These are phyloP conservation scores for Ophiocordyceps camponoti-rufipedis DNA, from an alignment of 2,329 filamentous ascomycete species.

Conservation along the genomic window DNA sequence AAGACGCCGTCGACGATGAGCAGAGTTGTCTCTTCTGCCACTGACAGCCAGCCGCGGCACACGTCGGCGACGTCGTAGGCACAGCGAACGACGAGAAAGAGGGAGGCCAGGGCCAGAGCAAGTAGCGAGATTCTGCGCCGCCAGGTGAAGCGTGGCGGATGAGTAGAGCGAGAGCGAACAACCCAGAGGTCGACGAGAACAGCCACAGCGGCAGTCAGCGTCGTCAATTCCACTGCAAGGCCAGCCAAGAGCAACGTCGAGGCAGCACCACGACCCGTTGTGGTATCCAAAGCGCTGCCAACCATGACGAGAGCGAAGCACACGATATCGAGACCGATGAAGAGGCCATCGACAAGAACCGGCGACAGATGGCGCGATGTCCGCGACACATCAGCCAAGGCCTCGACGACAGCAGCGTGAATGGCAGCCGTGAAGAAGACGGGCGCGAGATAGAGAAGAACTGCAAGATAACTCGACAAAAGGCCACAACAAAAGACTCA, in stretches of 20 bases:
- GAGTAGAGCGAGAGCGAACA: too few species aligned
- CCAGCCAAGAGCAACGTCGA: too few species aligned
- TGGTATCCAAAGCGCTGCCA: too few species aligned
- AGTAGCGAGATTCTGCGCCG: too few species aligned
- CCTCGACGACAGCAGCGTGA: slow-evolving; percentile 39
- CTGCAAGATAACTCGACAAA: slow-evolving; percentile 10
- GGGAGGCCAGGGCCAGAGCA: slow-evolving; percentile 17
- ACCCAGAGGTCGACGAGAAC: too few species aligned
- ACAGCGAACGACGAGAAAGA: slow-evolving; percentile 43
- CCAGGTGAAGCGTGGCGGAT: too few species aligned
- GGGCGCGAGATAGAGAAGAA: slow-evolving; percentile 33
- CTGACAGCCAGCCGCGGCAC: slow-evolving; percentile 39
- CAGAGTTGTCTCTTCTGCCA: slow-evolving; percentile 32
- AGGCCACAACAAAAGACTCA: too few species aligned
- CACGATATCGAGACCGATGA: slow-evolving; percentile 27
- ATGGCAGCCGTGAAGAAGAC: slow-evolving; percentile 40
- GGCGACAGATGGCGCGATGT: too few species aligned
- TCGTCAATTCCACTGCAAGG: too few species aligned
- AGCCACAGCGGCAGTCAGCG: too few species aligned
- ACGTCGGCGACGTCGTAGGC: slow-evolving; percentile 49
- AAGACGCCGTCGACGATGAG: slow-evolving; percentile 31
- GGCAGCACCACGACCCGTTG: too few species aligned
- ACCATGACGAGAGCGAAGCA: too few species aligned
- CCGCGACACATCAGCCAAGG: slow-evolving; percentile 1
- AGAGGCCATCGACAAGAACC: slow-evolving; percentile 20